Evolutionary conservation across 176 grass and related monocot species (phyloP).

Genomic region (Themeda triandra): DNA sequence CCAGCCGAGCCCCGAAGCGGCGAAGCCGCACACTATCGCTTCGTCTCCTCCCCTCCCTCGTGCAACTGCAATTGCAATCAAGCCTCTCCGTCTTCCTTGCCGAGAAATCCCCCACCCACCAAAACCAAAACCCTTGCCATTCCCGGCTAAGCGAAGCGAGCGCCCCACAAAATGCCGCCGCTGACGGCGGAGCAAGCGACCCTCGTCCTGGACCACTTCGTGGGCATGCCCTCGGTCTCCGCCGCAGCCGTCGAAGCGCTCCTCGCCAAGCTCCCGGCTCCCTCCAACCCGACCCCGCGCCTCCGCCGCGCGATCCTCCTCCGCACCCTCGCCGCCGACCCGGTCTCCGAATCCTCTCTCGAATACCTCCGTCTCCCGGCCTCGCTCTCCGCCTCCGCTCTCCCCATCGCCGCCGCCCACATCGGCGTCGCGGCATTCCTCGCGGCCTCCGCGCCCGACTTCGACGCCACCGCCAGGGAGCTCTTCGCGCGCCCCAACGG

Average conservation of each 20-base stretch:
- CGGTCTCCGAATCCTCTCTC: constrained; percentile 19
- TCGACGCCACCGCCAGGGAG: constrained; percentile 20
- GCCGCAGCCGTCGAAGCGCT: neutral
- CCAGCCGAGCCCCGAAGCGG: too few relatives aligned
- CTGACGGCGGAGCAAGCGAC: constrained; percentile 24
- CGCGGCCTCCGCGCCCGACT: neutral
- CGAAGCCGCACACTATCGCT: too few relatives aligned
- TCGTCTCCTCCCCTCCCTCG: too few relatives aligned
- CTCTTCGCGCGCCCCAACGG: constrained; percentile 30
- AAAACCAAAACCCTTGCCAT: too few relatives aligned
- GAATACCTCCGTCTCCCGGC: constrained; percentile 25
- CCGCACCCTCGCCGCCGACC: constrained; percentile 31
- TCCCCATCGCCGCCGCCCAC: neutral
- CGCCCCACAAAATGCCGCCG: constrained; percentile 22
- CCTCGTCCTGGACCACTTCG: constrained; percentile 42
- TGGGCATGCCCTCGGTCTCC: constrained; percentile 22
- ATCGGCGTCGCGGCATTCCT: constrained; percentile 30
- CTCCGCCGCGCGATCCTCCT: constrained; percentile 24
- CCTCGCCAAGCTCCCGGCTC: constrained; percentile 22
- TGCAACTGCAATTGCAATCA: too few relatives aligned
- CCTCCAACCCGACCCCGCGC: constrained; percentile 23
- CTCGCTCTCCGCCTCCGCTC: constrained; percentile 1
- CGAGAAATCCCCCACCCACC: too few relatives aligned
- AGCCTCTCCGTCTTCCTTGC: too few relatives aligned
- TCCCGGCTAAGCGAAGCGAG: too few relatives aligned